Conservation (phyloP, 768 basidiomycete species). For the Cytidiella melzeri region DNA sequence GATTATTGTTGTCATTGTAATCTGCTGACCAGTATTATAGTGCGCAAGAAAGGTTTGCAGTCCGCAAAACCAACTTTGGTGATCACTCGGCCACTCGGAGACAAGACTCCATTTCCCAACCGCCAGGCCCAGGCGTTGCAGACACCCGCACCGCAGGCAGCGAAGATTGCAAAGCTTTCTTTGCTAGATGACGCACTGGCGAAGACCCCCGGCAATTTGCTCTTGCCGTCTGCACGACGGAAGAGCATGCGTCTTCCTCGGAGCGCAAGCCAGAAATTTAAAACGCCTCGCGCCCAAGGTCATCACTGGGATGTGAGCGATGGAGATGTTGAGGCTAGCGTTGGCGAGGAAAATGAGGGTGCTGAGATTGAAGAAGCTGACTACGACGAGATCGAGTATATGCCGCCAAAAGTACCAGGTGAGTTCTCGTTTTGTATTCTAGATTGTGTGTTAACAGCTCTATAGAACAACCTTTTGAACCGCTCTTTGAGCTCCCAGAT, state of each 20-base stretch:
- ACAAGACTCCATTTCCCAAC: conserved; percentile 77
- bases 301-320: conserved; percentile 78
- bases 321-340: conserved; percentile 31
- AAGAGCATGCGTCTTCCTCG: conserved; percentile 55
- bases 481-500: conserved; percentile 44
- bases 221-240: conserved; percentile 63
- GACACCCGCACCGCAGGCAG: conserved; percentile 25
- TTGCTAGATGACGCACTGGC: conserved; percentile 19
- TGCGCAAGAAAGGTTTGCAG: conserved; percentile 1
- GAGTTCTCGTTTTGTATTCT: conserved; percentile 16
- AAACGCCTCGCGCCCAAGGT: conserved; percentile 62
- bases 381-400: conserved; percentile 47
- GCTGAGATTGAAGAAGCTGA: conserved; percentile 23
- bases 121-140: conserved; percentile 31
- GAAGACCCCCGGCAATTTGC: conserved; percentile 30
- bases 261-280: conserved; percentile 42
- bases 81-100: conserved; percentile 47
- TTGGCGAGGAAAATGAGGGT: conserved; percentile 18
- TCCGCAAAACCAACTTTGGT: conserved; percentile 21
- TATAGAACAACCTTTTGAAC: conserved; percentile 37
- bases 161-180: conserved; percentile 33
- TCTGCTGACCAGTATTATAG: not conserved
- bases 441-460: not conserved
- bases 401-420: conserved; percentile 49
- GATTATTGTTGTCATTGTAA: conserved; percentile 1